These are phyloP conservation scores for Pseudocercospora eumusae DNA, from an alignment of 2,329 filamentous ascomycete genomes.

Conservation along the genomic window DNA sequence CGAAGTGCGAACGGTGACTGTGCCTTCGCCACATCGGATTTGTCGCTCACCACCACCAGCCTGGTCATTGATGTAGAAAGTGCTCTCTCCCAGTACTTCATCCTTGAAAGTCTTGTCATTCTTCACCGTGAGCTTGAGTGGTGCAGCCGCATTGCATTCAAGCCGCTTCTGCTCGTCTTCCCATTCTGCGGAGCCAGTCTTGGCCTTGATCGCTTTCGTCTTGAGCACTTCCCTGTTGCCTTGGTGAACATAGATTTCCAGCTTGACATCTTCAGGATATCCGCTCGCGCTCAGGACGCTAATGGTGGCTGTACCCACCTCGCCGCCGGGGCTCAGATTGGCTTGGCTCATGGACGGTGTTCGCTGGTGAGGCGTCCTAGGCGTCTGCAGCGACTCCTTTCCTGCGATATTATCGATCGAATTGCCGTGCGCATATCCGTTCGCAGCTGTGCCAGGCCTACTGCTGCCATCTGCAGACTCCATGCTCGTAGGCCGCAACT, in stretches of 20 bases:
- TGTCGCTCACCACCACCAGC: slow-evolving; percentile 66
- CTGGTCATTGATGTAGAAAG: slow-evolving; percentile 91
- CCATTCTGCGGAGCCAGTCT: slow-evolving; percentile 65
- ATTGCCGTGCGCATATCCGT: slow-evolving; percentile 24
- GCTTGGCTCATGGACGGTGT: slow-evolving; percentile 47
- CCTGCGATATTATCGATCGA: slow-evolving; percentile 30
- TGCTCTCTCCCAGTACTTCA: slow-evolving; percentile 77
- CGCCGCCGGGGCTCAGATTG: slow-evolving; percentile 41
- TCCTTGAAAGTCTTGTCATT: slow-evolving; percentile 84
- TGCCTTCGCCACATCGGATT: slow-evolving; percentile 75
- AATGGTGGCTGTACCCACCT: slow-evolving; percentile 75
- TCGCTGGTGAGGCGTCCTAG: slow-evolving; percentile 47
- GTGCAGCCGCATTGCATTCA: slow-evolving; percentile 74
- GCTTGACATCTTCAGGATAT: slow-evolving; percentile 57
- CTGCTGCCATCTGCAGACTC: slow-evolving; percentile 29
- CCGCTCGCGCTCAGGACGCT: slow-evolving; percentile 76
- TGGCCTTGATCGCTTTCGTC: slow-evolving; percentile 83
- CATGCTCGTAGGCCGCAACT: slow-evolving; percentile 36
- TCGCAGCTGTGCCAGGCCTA: slow-evolving; percentile 27
- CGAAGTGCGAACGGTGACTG: slow-evolving; percentile 56
- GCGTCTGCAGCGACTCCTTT: slow-evolving; percentile 31
- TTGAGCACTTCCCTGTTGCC: slow-evolving; percentile 79
- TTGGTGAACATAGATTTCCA: slow-evolving; percentile 40
- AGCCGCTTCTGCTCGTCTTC: slow-evolving; percentile 62
- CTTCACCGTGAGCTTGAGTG: slow-evolving; percentile 84